These are phyloP conservation scores for Pyrrhoderma noxium DNA, from an alignment of 1,284 basidiomycete species.

Conservation along the genomic window DNA sequence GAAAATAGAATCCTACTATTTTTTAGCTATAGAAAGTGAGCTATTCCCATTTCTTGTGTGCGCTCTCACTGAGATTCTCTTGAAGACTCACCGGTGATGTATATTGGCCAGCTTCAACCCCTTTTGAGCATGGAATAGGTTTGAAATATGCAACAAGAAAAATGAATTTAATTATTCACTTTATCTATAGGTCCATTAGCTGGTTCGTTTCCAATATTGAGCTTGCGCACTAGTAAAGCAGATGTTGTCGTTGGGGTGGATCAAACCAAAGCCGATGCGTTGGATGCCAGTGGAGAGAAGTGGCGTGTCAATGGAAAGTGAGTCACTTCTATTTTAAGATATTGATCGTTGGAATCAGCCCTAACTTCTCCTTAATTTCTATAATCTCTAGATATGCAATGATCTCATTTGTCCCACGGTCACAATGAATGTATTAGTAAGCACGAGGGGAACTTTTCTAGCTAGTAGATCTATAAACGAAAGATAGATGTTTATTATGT, in stretches of 20 bases:
- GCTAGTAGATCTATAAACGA: no score
- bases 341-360: background rate
- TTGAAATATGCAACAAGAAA: slow-evolving; percentile 21
- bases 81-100: slow-evolving; percentile 83
- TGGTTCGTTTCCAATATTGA: slow-evolving; percentile 75
- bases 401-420: slow-evolving; percentile 33
- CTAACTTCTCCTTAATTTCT: background rate
- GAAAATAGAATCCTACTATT: background rate
- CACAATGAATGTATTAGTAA: background rate
- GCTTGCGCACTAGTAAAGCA: slow-evolving; percentile 91
- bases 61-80: slow-evolving; percentile 10
- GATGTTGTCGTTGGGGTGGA: slow-evolving; percentile 85
- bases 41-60: slow-evolving; percentile 24
- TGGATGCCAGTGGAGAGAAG: slow-evolving; percentile 63
- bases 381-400: slow-evolving; percentile 42
- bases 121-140: slow-evolving; percentile 79
- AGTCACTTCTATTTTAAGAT: slow-evolving; percentile 25
- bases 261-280: slow-evolving; percentile 51
- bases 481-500: no score
- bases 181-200: slow-evolving; percentile 58
- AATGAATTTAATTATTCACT: background rate
- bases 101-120: slow-evolving; percentile 79
- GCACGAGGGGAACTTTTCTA: no score
- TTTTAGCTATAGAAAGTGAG: slow-evolving; percentile 74
- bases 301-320: slow-evolving; percentile 83